Base-by-base conservation (phyloP, 345 rosid genomes). In the Pistacia atlantica region DNA sequence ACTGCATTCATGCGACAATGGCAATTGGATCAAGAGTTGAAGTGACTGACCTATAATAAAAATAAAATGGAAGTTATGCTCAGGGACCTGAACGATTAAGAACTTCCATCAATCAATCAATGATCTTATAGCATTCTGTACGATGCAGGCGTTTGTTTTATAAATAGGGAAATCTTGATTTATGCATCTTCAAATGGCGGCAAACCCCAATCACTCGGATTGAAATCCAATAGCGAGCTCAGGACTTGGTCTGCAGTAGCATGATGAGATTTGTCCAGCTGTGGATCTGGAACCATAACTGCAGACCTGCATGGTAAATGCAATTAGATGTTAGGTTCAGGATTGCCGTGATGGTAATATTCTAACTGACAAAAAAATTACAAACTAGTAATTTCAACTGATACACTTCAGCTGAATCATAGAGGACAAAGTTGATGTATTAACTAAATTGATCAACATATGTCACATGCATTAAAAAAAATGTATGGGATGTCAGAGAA, bases 221-320 rank as follows among this genome's bases (percentile, higher is more conserved):
- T 78, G 74, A 95, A 93, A 79, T 90, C 98, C 76, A 80, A 67
- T 51, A 93, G 82, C 16, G 97, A 90, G 75, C 81, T 75, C 67
- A 93, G 77, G 68, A 93, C 89, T 86, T 95, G 95, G 78, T 93
- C 99, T 5, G 99, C 97, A 9, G 42, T 67, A 20, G 69, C 75
- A 54, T 84, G 92, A 80, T 86, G 78, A 22, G 94, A 87, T 86
- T 86, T 84, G 68, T 95, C 97, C 62, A 93, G 80, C 82, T 92
- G 89, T 58, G 94, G 93, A 81, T 93, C 99, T 33, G 97, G 97
- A 77, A 95, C 97, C 99, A 95, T 90, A 46, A 88, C 88, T 12
- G 79, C 96, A 61, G 79, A 83, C 99, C 94, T 95, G 87, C 76
- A 67, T 13, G 28, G 14, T 31, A 60, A 63, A 81, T 65, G 61